Evolutionary conservation across 208 protist species (phyloP), one percentile per base, ranked within the genome.

Genomic region (Phytomonas francai): DNA sequence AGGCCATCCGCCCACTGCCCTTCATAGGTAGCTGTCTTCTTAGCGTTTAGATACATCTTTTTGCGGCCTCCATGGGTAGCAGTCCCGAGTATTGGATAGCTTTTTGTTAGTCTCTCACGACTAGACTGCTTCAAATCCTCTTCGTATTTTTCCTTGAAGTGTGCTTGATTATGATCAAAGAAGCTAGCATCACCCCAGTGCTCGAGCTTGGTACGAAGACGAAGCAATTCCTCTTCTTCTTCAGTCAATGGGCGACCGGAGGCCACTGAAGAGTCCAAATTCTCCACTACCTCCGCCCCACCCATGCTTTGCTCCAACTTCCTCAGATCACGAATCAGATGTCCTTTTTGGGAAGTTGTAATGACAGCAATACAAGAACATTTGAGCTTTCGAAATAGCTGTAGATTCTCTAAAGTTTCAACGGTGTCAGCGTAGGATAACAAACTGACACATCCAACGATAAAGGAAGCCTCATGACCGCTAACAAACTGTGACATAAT

Each of bases 401-500:
- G 91, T 65, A 97, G 70, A 58, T 78, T 91, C 74, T 97, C 89
- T 9, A 97, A 72, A 4, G 83, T 94, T 60, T 95, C 88, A 54
- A 87, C 81, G 11, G 88, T 88, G 58, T 91, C 87, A 49, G 61
- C 63, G 81, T 94, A 94, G 29, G 80, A 71, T 34, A 95, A 72
- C 19, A 86, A 81, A 71, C 84, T 82, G 28, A 91, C 83, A 60
- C 83, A 92, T 66, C 86, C 88, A 59, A 97, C 65, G n/a, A 97
- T 72, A 73, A 95, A 93, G 25, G 76, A 94, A 2, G 87, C 91
- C 72, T 93, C 88, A 61, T 87, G 78, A 19, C 91, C 91, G 71
- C 80, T 88, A 31, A 97, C 76, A 57, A 91, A 77, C 71, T 94
- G 87, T 39, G 91, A 85, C 87, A 97, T 91, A 16, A 97, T 68